These are phyloP conservation scores for Effrenium voratum DNA, from an alignment of 73 alveolate species.

Conservation along the genomic window DNA sequence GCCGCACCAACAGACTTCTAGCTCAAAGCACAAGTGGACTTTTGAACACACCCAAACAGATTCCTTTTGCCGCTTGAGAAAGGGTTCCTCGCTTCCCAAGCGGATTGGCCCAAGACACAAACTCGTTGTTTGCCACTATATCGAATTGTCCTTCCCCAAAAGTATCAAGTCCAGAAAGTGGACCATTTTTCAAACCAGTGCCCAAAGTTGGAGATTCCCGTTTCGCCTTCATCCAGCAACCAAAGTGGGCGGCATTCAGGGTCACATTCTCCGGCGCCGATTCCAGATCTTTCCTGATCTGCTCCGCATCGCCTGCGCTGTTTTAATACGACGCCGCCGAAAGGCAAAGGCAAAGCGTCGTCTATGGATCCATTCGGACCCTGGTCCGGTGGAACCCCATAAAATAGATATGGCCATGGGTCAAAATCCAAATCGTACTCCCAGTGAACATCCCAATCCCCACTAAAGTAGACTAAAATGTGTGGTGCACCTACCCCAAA, in stretches of 20 bases:
- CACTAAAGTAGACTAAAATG: too few relatives aligned
- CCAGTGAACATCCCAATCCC: not conserved
- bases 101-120: not conserved
- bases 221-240: slow-evolving; percentile 52
- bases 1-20: too few relatives aligned
- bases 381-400: not conserved
- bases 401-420: not conserved
- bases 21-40: too few relatives aligned
- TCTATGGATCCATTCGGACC: too few relatives aligned
- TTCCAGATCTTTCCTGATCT: not conserved
- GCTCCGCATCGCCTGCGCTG: slow-evolving; percentile 15
- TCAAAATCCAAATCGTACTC: too few relatives aligned
- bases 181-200: too few relatives aligned
- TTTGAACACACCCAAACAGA: too few relatives aligned
- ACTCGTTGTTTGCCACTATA: not conserved
- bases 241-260: slow-evolving; percentile 33
- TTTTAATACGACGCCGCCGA: not conserved
- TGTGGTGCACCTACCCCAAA: too few relatives aligned
- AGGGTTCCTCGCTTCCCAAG: not conserved
- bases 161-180: too few relatives aligned
- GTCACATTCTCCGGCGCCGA: slow-evolving; percentile 7
- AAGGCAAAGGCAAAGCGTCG: not conserved
- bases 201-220: not conserved
- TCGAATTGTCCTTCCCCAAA: not conserved
- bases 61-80: too few relatives aligned